phyloP scores from a whole-genome alignment of 495 filamentous ascomycete species.

The Neurospora sp. region DNA sequence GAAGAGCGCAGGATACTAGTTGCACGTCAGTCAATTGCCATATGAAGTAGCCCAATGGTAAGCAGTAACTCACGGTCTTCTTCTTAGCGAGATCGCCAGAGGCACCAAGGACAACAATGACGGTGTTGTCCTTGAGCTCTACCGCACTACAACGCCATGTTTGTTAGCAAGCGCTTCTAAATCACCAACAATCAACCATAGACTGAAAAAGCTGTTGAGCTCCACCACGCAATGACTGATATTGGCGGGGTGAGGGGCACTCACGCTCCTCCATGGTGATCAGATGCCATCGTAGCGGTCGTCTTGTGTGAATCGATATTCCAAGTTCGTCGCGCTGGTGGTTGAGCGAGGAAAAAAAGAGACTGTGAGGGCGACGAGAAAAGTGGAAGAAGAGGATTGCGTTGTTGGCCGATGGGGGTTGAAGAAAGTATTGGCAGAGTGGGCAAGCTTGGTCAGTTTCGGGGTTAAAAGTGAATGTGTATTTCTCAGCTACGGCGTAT shows the following conservation, averaged over 20 bases:
- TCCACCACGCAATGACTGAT: slow-evolving; percentile 17
- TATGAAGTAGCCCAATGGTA: slow-evolving; percentile 5
- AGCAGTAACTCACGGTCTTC: slow-evolving; percentile 70
- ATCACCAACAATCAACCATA: background rate
- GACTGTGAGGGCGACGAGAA: background rate
- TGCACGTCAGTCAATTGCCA: slow-evolving; percentile 24
- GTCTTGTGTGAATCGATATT: slow-evolving; percentile 2
- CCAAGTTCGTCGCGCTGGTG: background rate
- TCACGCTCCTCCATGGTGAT: slow-evolving; percentile 32
- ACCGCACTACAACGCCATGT: slow-evolving; percentile 32
- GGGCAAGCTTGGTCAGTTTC: slow-evolving; percentile 14
- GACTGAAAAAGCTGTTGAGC: slow-evolving; percentile 6
- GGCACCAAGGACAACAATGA: slow-evolving; percentile 93
- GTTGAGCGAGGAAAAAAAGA: background rate
- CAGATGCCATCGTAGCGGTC: slow-evolving; percentile 31
- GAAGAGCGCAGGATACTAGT: slow-evolving; percentile 92
- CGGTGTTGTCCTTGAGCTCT: slow-evolving; percentile 97
- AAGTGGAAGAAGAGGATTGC: slow-evolving; percentile 2
- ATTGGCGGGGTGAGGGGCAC: slow-evolving; percentile 29
- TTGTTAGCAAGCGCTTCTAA: slow-evolving; percentile 3
- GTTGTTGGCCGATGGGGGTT: slow-evolving; percentile 8
- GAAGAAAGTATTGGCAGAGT: slow-evolving; percentile 14
- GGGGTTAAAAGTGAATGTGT: slow-evolving; percentile 21
- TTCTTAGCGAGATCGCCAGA: slow-evolving; percentile 98
- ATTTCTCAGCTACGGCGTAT: slow-evolving; percentile 17